Evolutionary conservation across 225 moss, liverwort and hornwort species (phyloP).

Genomic region (Pleurozium schreberi): DNA sequence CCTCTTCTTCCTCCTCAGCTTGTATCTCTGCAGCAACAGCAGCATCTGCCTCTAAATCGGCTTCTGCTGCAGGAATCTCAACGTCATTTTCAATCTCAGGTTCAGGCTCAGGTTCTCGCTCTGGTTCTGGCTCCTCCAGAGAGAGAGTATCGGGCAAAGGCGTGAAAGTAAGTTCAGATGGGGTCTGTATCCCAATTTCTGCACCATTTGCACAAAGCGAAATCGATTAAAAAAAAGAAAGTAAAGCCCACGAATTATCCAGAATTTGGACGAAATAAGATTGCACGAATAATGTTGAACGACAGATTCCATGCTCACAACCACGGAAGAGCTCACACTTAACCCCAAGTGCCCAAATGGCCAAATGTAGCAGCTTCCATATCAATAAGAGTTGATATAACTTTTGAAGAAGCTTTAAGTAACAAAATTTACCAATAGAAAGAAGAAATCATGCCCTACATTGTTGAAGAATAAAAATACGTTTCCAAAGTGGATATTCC

Average conservation of each 20-base stretch:
- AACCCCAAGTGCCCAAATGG: background rate
- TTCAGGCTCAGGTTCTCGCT: background rate
- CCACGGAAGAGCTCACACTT: background rate
- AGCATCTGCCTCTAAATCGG: constrained; percentile 23
- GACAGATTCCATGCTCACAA: background rate
- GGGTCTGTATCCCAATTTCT: constrained; percentile 30
- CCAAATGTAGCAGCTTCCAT: background rate
- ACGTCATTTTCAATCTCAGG: constrained; percentile 4
- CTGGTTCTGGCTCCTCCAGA: constrained; percentile 5
- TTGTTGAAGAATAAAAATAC: background rate
- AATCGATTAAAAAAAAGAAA: background rate
- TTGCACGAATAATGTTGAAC: background rate
- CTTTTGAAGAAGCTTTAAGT: background rate
- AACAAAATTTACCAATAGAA: background rate
- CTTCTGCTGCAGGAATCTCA: constrained; percentile 19
- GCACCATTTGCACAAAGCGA: background rate
- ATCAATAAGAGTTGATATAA: background rate
- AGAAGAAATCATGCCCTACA: background rate
- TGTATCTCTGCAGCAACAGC: constrained; percentile 21
- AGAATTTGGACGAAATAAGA: background rate
- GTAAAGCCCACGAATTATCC: background rate
- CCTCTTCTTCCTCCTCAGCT: constrained; percentile 47
- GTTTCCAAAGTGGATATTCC: background rate
- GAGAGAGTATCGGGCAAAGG: constrained; percentile 21
- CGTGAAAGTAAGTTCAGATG: constrained; percentile 35